Conservation (phyloP, 371 early-diverging fungal species). For the Haplosporangium sp. region DNA sequence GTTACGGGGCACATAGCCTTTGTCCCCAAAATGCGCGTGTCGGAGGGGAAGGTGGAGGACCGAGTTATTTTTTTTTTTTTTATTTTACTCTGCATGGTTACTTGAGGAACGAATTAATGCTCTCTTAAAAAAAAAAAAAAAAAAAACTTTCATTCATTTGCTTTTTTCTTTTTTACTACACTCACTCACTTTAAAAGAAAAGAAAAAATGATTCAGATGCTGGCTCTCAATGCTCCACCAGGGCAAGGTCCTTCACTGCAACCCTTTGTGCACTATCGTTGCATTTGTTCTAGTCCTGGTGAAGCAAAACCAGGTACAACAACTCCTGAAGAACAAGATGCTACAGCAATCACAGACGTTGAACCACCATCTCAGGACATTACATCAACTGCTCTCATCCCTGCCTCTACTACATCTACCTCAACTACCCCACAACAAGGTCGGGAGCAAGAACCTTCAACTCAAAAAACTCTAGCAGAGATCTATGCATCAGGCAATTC, state of each 20-base stretch:
- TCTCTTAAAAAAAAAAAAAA: too few species aligned
- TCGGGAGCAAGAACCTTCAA: background rate
- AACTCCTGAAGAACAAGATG: background rate
- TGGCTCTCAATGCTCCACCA: constrained; percentile 49
- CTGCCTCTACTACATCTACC: background rate
- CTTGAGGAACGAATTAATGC: too few species aligned
- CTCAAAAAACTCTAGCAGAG: constrained; percentile 22
- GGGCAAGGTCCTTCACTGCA: constrained; percentile 36
- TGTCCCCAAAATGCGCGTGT: background rate
- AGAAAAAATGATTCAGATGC: constrained; percentile 16
- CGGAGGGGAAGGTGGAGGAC: too few species aligned
- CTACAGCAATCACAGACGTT: background rate
- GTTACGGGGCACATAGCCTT: constrained; percentile 4
- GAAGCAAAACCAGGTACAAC: constrained; percentile 12
- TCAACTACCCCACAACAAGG: constrained; percentile 3
- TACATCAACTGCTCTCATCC: constrained; percentile 15
- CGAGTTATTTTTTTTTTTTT: too few species aligned
- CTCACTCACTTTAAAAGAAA: background rate
- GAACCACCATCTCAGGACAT: constrained; percentile 1
- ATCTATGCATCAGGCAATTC: constrained; percentile 44
- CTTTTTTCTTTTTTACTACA: background rate
- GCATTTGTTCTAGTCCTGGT: constrained; percentile 52
- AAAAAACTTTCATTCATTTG: background rate
- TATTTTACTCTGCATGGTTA: too few species aligned
- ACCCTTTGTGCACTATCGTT: constrained; percentile 56